Evolutionary conservation across 2,329 filamentous ascomycete genomes (phyloP), one percentile per base, ranked within the genome.

Genomic region (Fusarium longipes): DNA sequence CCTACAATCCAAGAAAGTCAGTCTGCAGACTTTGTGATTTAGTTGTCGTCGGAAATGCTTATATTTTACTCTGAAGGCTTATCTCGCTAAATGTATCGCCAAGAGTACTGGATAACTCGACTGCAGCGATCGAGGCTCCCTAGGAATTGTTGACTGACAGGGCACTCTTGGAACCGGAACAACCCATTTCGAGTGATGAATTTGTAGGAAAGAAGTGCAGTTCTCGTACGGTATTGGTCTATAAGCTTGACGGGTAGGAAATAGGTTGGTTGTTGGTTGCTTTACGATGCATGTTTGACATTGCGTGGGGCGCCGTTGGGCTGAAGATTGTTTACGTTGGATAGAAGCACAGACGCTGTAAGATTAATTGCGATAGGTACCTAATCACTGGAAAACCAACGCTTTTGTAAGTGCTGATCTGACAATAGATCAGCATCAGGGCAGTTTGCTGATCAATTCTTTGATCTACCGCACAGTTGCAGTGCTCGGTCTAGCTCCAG

Each of bases 81-180:
- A 70, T 45, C 30, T 63, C 50, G 18, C 29, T 36, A 10, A 70
- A 39, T 4, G 67, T 56, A 3, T 63, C 35, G 38, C 35, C 42
- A 29, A 70, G 40, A 7, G 57, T 48, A 17, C 43, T 44, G 5
- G 57, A 64, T 30, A 69, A 17, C 40, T 68, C 53, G 5, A 54
- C n/a, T 8, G 60, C 43, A 14, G 67, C 50, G 11, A 54, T 49
- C 9, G 67, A 70, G 12, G 63, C 67, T 1, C 56, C 67, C 3
- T 8, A 17, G 3, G 64, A 38, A 36, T 65, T 68, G 24, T 63
- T 36, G 15, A 27, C 39, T 27, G 67, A 68, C 17, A 54, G 50
- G 40, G 63, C 51, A 30, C 45, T 55, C 30, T 52, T 70, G n/a
- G 67, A 70, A 20, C 24, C 44, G 5, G 54, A 64, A 15, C 59